Base-by-base conservation (phyloP, 805 yeast species). In the Zygoascus bituminiphila region DNA sequence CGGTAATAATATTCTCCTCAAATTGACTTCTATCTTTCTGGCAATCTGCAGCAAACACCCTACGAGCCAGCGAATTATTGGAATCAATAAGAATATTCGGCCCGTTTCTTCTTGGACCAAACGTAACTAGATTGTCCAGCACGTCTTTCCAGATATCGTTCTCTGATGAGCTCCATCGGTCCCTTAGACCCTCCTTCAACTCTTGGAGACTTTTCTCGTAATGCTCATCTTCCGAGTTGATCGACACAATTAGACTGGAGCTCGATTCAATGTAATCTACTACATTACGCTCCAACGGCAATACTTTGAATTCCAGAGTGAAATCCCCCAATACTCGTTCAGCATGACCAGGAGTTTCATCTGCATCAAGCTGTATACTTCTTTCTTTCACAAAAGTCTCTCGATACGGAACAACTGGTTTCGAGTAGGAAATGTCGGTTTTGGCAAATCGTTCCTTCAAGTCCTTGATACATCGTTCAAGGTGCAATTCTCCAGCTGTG, bases 401-500 rank as follows among this genome's bases (percentile, higher is more conserved):
- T 53, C 95, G 71, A 62, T 84, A 93, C 9, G 98, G 98, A 55
- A 93, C 94, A 20, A 85, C 91, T 0, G 98, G 98, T 58, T 87
- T 85, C 23, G 96, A 91, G 26, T 82, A 78, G 2, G 84, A 78
- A 9, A 93, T 81, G 45, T 88, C 96, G 56, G 88, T 78, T 10
- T 89, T 88, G 0, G 98, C 97, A 74, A 88, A 93, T 56, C 98
- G 73, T 58, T 87, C 96, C 47, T 77, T 79, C 59, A 93, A 69
- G 67, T 93, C 99, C 60, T 88, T 88, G 55, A 93, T 65, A 65
- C 98, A 93, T 61, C 98, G 77, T 61, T 93, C 99, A 38, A 93
- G 71, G 70, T 93, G 99, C 53, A 93, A 72, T 65, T 93, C 98
- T 44, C 99, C 99, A 8, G 98, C 96, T 8, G 95, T 89, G 41